phyloP scores from a whole-genome alignment of 2,329 filamentous ascomycete species.

The Fusarium albosuccineum region DNA sequence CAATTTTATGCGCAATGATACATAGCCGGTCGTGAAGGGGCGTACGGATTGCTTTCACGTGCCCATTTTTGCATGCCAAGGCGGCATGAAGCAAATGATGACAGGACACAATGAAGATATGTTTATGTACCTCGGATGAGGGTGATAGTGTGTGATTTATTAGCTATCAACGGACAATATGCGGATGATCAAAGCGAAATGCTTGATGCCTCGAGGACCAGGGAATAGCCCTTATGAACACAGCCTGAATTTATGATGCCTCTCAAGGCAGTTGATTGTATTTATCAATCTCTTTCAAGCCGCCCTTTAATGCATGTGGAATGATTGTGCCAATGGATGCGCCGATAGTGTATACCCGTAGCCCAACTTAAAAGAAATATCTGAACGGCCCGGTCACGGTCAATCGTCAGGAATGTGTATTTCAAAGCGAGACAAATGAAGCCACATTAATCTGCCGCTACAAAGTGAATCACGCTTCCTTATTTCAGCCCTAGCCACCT shows the following conservation, averaged over 20 bases:
- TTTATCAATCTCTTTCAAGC: not conserved
- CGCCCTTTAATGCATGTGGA: no score
- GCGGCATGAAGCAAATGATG: slow-evolving; percentile 14
- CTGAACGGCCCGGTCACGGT: no score
- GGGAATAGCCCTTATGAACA: slow-evolving; percentile 15
- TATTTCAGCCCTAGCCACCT: slow-evolving; percentile 1
- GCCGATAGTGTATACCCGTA: no score
- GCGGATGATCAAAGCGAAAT: slow-evolving; percentile 29
- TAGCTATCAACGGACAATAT: slow-evolving; percentile 25
- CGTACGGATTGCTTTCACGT: slow-evolving; percentile 37
- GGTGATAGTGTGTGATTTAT: slow-evolving; percentile 33
- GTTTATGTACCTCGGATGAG: slow-evolving; percentile 23
- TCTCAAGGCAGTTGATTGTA: not conserved
- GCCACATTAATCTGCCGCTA: no score
- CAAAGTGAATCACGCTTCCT: no score
- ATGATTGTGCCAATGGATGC: no score
- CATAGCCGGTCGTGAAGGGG: slow-evolving; percentile 46
- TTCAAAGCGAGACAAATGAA: no score
- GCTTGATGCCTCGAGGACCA: slow-evolving; percentile 30
- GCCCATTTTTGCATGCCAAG: slow-evolving; percentile 18
- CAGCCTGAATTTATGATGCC: slow-evolving; percentile 19
- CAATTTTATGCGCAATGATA: slow-evolving; percentile 37
- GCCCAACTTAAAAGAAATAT: no score
- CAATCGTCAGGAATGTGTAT: no score
- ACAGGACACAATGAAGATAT: slow-evolving; percentile 38